Evolutionary conservation across 2,329 filamentous ascomycete genomes (phyloP).

Genomic region (Botrytis medusae): DNA sequence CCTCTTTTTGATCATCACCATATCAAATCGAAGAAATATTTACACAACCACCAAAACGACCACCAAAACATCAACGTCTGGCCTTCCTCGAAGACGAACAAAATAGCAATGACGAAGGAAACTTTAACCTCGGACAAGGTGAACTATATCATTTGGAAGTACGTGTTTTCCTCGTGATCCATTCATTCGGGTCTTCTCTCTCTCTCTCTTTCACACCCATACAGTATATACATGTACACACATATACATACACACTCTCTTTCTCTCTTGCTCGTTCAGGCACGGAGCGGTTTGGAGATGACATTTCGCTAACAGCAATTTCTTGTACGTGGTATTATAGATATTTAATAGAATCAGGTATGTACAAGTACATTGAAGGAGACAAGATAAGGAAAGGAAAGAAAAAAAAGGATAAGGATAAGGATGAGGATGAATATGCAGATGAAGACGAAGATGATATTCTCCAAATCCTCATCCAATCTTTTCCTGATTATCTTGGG

Average conservation of each 20-base stretch:
- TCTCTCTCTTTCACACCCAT: not conserved
- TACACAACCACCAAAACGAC: not conserved
- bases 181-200: conserved; percentile 24
- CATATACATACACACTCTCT: too few species aligned
- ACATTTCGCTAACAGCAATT: conserved; percentile 36
- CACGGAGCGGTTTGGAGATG: conserved; percentile 25
- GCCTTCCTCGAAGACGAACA: not conserved
- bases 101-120: conserved; percentile 39
- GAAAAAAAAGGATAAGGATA: not conserved
- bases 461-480: not conserved
- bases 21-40: not conserved
- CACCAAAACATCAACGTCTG: not conserved
- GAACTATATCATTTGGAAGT: conserved; percentile 73
- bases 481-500: not conserved
- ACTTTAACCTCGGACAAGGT: conserved; percentile 62
- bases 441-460: not conserved
- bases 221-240: not conserved
- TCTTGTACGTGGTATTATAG: conserved; percentile 32
- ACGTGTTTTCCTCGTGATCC: conserved; percentile 44
- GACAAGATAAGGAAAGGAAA: not conserved
- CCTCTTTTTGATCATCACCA: not conserved
- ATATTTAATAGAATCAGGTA: conserved; percentile 41
- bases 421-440: not conserved
- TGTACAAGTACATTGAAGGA: conserved; percentile 24
- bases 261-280: conserved; percentile 26